Base-by-base conservation (phyloP, 768 basidiomycete genomes). In the Lentinula sp. region DNA sequence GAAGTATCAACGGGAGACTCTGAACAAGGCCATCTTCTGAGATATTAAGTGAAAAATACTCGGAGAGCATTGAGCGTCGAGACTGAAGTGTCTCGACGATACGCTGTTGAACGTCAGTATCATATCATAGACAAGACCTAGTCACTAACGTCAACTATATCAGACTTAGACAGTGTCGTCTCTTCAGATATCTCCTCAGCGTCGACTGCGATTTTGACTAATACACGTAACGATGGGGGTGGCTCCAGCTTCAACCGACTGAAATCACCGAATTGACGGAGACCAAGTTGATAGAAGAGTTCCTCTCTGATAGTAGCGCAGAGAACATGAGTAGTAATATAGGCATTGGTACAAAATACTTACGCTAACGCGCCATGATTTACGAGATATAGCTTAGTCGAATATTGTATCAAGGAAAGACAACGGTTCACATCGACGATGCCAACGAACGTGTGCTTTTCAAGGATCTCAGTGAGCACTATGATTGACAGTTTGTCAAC, bases 391-490 rank as follows among this genome's bases (percentile, higher is more conserved):
- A 99, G 75, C 63, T 93, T 91, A 0, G 92, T 97, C 31, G 85
- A 82, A 69, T 92, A 84, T 70, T 98, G 97, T 2, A 99, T 77
- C 35, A 98, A 73, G 3, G 94, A 91, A 2, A 94, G 76, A 65
- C 85, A 89, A 32, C 84, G 81, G 23, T 81, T 69, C 8, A 85
- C 73, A 68, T 96, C 94, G 7, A 94, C 91, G 40, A 98, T 85
- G 2, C 96, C 95, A 35, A 98, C 94, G 67, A 97, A 97, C 0
- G 85, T 89, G 67, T 97, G 93, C 53, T 91, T 88, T 64, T 87
- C 81, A 35, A 98, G 68, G 50, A 98, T 90, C 67, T 93, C 91
- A 0, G 84, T 82, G 42, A 98, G 75, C 52, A 85, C 96, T 98
- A 66, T 28, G 28, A 45, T 59, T 34, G 21, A 4, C 60, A 59